Evolutionary conservation across 2,329 filamentous ascomycete genomes (phyloP), one percentile per base, ranked within the genome.

Genomic region (Acephala macrosclerotiorum): DNA sequence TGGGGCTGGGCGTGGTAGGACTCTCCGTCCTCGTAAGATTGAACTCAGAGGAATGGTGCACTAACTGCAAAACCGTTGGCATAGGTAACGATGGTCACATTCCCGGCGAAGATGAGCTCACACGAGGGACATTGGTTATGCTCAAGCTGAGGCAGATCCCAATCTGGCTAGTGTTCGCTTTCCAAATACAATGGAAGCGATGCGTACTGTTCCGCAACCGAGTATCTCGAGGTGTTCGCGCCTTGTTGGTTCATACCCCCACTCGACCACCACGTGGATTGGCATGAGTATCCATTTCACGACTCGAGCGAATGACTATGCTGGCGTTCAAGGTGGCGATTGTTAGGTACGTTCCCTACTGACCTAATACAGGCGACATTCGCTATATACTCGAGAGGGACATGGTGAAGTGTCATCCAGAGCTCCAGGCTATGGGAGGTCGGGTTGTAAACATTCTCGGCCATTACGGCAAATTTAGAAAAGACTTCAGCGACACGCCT

Each of bases 341-440:
- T n/a, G n/a, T n/a, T n/a, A n/a, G n/a, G n/a, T n/a, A n/a, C n/a
- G n/a, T n/a, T 49, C n/a, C 5, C 3, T 12, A 22, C 45, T 49
- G 11, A 49, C 45, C 2, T n/a, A 2, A 25, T 11, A 7, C 20
- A 49, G 45, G 45, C 9, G 75, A 78, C 35, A 75, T 78, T 35
- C 76, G 75, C 1, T 71, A 72, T 42, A 75, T 75, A 36, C 61
- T 77, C 25, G 76, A 77, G n/a, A 57, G 69, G 8, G 60, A 70
- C 7, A 67, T 70, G 1, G 29, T 33, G 2, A 40, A 49, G 33
- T 63, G 63, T 55, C 66, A 68, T 35, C 29, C 58, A 14, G 57
- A 70, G 58, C 66, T 71, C 26, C 42, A 57, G 26, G n/a, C 20
- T 2, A 64, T 63, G 40, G 67, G 64, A 35, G 22, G 55, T 8